Conservation (phyloP, 495 filamentous ascomycete species). For the Tuber aestivum region DNA sequence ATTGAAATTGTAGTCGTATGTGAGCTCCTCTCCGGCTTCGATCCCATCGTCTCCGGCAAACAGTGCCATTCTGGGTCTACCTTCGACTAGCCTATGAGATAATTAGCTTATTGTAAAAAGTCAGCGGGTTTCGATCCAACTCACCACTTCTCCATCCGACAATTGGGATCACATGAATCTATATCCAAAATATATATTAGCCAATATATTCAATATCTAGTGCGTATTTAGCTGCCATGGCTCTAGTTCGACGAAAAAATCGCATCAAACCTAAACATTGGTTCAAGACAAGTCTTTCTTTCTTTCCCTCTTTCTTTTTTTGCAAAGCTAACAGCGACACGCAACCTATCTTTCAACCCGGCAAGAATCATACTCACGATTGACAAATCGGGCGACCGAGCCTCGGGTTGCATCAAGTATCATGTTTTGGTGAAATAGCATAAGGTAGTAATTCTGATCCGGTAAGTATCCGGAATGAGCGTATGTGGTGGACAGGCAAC, state of each 20-base stretch:
- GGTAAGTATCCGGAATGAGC: constrained; percentile 12
- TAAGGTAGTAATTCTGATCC: constrained; percentile 79
- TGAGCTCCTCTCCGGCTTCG: constrained; percentile 89
- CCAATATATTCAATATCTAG: neutral
- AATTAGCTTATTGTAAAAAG: constrained; percentile 1
- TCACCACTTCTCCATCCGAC: constrained; percentile 82
- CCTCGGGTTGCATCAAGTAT: constrained; percentile 96
- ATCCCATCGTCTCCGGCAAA: constrained; percentile 87
- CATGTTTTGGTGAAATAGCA: constrained; percentile 98
- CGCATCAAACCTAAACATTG: constrained; percentile 1
- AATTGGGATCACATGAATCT: constrained; percentile 93
- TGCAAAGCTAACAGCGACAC: neutral
- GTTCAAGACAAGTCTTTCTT: neutral
- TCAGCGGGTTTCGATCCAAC: neutral
- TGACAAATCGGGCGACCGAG: constrained; percentile 94
- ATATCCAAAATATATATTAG: constrained; percentile 14
- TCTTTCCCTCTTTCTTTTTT: no score
- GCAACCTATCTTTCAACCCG: neutral
- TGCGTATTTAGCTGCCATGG: neutral
- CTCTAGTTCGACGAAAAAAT: neutral
- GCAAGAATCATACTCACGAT: constrained; percentile 49
- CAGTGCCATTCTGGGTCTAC: constrained; percentile 91
- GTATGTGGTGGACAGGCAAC: constrained; percentile 32
- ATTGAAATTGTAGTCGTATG: constrained; percentile 99
- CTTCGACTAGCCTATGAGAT: constrained; percentile 63